Evolutionary conservation across 2,329 filamentous ascomycete species (phyloP).

Genomic region (Penicillium sp.): DNA sequence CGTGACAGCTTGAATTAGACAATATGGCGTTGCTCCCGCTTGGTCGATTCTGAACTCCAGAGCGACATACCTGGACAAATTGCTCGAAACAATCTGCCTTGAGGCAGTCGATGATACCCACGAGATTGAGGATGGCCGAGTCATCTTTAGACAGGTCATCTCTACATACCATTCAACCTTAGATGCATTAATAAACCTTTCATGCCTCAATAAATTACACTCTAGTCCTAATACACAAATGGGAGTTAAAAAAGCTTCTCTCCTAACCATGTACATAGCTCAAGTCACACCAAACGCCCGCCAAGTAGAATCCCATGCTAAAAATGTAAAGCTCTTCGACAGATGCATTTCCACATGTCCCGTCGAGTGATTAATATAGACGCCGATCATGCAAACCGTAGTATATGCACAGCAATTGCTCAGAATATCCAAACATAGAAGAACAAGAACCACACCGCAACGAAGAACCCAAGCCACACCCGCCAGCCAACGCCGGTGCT

Average conservation of each 20-base stretch:
- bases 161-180: too few relatives aligned
- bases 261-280: background rate
- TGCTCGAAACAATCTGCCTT: background rate
- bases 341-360: background rate
- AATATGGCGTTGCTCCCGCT: background rate
- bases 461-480: constrained; percentile 89
- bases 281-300: constrained; percentile 7
- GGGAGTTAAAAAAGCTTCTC: background rate
- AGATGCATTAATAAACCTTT: too few relatives aligned
- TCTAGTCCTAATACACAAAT: too few relatives aligned
- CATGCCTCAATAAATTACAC: too few relatives aligned
- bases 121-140: constrained; percentile 26
- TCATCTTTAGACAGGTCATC: background rate
- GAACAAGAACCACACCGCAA: constrained; percentile 79
- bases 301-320: constrained; percentile 2
- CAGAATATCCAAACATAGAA: constrained; percentile 90
- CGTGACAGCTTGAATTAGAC: constrained; percentile 55
- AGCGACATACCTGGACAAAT: background rate
- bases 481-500: constrained; percentile 93
- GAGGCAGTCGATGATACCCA: constrained; percentile 36
- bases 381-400: background rate
- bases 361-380: constrained; percentile 2
- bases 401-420: constrained; percentile 22
- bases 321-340: constrained; percentile 1
- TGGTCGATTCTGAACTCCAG: background rate